Conservation (phyloP, 2,329 filamentous ascomycete genomes). For the Arthroderma sp. region DNA sequence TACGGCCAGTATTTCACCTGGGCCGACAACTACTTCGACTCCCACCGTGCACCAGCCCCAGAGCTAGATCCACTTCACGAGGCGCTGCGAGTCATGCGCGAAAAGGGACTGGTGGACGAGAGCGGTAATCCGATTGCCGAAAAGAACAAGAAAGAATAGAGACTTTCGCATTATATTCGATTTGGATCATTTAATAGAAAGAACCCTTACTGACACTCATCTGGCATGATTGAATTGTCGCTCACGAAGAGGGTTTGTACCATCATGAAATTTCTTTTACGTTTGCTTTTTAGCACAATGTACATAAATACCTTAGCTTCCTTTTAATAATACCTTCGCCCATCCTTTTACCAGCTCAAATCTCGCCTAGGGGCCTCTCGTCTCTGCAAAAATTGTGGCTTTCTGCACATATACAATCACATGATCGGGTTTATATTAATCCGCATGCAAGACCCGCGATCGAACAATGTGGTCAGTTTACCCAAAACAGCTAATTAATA, state of each 20-base stretch:
- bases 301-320: too few species aligned
- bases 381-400: too few species aligned
- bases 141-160: conserved; percentile 1
- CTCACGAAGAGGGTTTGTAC: too few species aligned
- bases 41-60: conserved; percentile 1
- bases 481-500: background rate
- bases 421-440: too few species aligned
- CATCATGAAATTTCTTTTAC: too few species aligned
- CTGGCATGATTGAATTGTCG: too few species aligned
- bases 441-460: background rate
- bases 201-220: background rate
- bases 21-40: conserved; percentile 4
- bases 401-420: too few species aligned
- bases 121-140: background rate
- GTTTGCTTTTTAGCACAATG: too few species aligned
- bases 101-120: conserved; percentile 5
- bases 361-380: too few species aligned
- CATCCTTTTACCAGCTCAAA: too few species aligned
- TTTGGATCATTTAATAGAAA: background rate
- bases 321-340: too few species aligned
- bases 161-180: background rate
- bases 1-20: conserved; percentile 71
- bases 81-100: conserved; percentile 4
- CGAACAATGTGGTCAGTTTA: conserved; percentile 4
- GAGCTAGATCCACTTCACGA: conserved; percentile 5